phyloP scores from a whole-genome alignment of 306 rosid genomes.

The Quercus ilex region DNA sequence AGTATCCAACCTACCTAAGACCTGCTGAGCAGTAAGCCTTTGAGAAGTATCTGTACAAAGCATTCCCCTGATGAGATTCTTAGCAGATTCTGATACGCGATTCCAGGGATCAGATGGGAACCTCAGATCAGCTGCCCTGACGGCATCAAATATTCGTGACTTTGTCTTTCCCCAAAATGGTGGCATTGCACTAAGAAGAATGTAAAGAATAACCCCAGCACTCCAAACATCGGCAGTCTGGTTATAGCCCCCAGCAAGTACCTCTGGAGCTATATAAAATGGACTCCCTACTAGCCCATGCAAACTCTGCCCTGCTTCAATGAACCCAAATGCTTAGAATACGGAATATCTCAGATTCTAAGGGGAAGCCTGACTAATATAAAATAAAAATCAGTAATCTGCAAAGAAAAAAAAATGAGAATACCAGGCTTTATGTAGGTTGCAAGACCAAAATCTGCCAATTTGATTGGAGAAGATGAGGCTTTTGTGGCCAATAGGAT shows the following conservation, averaged over 20 bases:
- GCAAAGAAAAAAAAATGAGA: slow-evolving; percentile 5
- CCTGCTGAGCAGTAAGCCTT: slow-evolving; percentile 76
- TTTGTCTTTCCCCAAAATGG: slow-evolving; percentile 95
- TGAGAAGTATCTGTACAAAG: slow-evolving; percentile 62
- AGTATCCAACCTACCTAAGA: slow-evolving; percentile 50
- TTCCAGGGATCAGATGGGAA: slow-evolving; percentile 74
- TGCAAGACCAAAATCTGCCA: slow-evolving; percentile 91
- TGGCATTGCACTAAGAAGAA: slow-evolving; percentile 77
- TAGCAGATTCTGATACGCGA: slow-evolving; percentile 59
- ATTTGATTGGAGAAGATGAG: slow-evolving; percentile 72
- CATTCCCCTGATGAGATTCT: slow-evolving; percentile 70
- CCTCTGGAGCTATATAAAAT: slow-evolving; percentile 87
- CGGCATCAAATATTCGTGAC: slow-evolving; percentile 74
- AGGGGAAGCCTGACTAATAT: neutral
- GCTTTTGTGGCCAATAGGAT: slow-evolving; percentile 70
- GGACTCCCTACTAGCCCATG: slow-evolving; percentile 94
- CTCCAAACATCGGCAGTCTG: slow-evolving; percentile 93
- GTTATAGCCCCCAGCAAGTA: slow-evolving; percentile 78
- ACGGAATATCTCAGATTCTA: slow-evolving; percentile 14
- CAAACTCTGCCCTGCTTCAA: slow-evolving; percentile 70
- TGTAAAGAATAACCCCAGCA: slow-evolving; percentile 81
- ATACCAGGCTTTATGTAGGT: slow-evolving; percentile 87
- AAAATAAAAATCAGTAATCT: slow-evolving; percentile 8
- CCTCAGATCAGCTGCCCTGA: slow-evolving; percentile 61
- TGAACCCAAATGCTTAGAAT: slow-evolving; percentile 29